Base-by-base conservation (phyloP, 2,329 filamentous ascomycete genomes). In the Phialemonium atrogriseum region DNA sequence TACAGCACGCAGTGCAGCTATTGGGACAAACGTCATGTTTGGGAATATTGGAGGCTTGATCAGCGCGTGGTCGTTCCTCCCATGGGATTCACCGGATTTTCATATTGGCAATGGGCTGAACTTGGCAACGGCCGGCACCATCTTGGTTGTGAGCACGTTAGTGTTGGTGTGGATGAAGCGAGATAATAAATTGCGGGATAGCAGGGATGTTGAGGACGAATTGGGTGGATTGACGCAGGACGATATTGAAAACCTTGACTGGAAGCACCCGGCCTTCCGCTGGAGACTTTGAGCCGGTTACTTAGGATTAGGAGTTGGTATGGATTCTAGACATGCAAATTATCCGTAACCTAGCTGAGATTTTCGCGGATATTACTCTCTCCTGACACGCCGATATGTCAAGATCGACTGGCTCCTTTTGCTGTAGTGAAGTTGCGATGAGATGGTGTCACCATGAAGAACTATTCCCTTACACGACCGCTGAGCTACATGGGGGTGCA, bases 61-160 rank as follows among this genome's bases (percentile, higher is more conserved):
- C 27, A 24, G 27, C 31, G 79, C 73, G 0, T 80, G 75, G 76
- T 65, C 61, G 0, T 80, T 77, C 52, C 43, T 80, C 27, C 66
- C 69, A 0, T 69, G 57, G 33, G 78, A 84, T 43, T 68, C 42
- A 0, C 80, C 80, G 0, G 53, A 80, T 35, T 84, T 73, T 43
- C 69, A 59, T 18, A 80, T 81, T 35, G 80, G 80, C 0, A 84
- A 84, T 46, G 77, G 77, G 0, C 46, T 83, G 10, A 84, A 84
- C 46, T 45, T 83, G 21, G 79, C 70, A 0, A 77, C 73, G 0
- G 63, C 64, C 10, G 62, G 60, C 8, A 55, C 57, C 2, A 73
- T 73, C 2, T 47, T 81, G 10, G 34, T 82, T 1, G 35, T 66
- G 4, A 60, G 60, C 5, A 60, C 66, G 1, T 30, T 43, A 0